Evolutionary conservation across 441 rosid genomes (phyloP).

Genomic region (Adansonia grandidieri): DNA sequence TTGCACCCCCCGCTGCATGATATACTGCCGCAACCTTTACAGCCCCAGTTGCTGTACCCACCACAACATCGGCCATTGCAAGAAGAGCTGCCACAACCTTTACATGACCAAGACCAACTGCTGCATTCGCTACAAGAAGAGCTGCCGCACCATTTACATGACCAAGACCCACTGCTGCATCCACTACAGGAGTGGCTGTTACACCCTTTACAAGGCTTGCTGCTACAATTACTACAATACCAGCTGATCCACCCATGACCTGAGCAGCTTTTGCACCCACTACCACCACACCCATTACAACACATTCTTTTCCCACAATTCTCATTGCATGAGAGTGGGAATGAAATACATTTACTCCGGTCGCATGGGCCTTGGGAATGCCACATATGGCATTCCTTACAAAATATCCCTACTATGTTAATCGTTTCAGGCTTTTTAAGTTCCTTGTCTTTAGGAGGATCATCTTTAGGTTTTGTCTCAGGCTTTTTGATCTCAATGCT

Average conservation of each 20-base stretch:
- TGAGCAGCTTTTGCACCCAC: not conserved
- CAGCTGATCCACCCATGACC: conserved; percentile 12
- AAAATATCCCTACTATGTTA: not conserved
- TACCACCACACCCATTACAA: not conserved
- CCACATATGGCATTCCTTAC: not conserved
- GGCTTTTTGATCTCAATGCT: not conserved
- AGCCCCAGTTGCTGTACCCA: not conserved
- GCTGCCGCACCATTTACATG: not conserved
- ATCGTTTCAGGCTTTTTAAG: too few species aligned
- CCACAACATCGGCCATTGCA: not conserved
- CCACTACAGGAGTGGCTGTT: not conserved
- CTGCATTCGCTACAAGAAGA: conserved; percentile 2
- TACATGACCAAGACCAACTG: not conserved
- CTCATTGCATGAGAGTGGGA: not conserved
- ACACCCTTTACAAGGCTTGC: not conserved
- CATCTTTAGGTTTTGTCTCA: not conserved
- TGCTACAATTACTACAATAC: not conserved
- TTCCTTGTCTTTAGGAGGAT: too few species aligned
- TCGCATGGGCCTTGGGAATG: not conserved
- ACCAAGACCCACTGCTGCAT: not conserved
- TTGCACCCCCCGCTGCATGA: not conserved
- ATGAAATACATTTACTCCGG: not conserved
- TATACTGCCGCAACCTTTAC: not conserved
- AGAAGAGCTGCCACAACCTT: not conserved
- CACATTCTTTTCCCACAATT: conserved; percentile 4